phyloP scores from a whole-genome alignment of 768 basidiomycete genomes.

The Pholiota microspora region DNA sequence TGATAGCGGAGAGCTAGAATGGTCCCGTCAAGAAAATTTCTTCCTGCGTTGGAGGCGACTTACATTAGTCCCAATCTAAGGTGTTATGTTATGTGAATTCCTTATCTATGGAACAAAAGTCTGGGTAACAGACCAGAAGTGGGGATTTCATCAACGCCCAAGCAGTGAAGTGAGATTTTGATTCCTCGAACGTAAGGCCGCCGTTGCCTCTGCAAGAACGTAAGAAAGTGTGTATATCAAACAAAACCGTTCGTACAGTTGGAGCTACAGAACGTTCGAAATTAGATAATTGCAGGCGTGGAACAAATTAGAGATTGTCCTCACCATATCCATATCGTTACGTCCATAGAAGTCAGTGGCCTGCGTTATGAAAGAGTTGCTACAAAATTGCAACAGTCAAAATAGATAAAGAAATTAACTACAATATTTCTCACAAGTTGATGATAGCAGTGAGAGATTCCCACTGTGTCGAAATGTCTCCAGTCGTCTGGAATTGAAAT shows the following conservation, averaged over 20 bases:
- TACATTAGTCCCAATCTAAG: constrained; percentile 54
- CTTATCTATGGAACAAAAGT: not conserved
- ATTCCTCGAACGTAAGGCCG: constrained; percentile 55
- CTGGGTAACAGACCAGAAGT: constrained; percentile 36
- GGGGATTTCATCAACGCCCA: constrained; percentile 72
- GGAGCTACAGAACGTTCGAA: constrained; percentile 33
- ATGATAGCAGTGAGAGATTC: constrained; percentile 54
- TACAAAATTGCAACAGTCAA: constrained; percentile 23
- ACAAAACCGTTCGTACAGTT: constrained; percentile 40
- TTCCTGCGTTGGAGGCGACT: constrained; percentile 12
- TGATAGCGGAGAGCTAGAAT: constrained; percentile 47
- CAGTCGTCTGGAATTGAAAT: constrained; percentile 37
- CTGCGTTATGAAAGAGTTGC: constrained; percentile 65
- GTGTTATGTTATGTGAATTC: constrained; percentile 1
- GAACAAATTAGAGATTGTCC: constrained; percentile 10
- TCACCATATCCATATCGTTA: constrained; percentile 69
- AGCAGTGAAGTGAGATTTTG: constrained; percentile 69
- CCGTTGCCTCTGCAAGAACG: constrained; percentile 54
- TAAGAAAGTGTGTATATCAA: not conserved
- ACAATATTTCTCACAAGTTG: constrained; percentile 42
- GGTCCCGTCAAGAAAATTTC: not conserved
- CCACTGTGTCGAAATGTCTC: constrained; percentile 37
- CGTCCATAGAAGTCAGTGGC: constrained; percentile 64
- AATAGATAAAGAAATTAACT: not conserved
- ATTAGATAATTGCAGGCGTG: not conserved